phyloP scores from a whole-genome alignment of 2,329 filamentous ascomycete genomes.

The Aspergillus novoparasiticus region DNA sequence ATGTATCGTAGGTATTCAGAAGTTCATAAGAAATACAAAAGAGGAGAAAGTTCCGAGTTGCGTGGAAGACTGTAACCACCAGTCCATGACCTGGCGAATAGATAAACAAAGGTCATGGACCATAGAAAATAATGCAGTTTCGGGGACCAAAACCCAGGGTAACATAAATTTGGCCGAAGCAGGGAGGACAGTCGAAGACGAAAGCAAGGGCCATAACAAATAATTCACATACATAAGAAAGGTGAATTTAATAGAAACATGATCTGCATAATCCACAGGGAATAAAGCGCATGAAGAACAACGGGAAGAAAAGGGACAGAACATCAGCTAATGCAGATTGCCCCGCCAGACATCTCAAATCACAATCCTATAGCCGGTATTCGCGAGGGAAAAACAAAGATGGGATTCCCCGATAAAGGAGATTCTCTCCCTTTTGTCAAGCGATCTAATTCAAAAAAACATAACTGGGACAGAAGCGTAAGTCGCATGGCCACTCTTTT shows the following conservation, averaged over 20 bases:
- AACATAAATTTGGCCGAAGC: slow-evolving; percentile 24
- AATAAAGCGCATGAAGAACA: not conserved
- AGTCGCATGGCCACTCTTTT: slow-evolving; percentile 35
- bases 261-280: slow-evolving; percentile 22
- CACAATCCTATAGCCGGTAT: slow-evolving; percentile 22
- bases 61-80: slow-evolving; percentile 19
- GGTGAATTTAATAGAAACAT: slow-evolving; percentile 15
- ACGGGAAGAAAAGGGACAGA: slow-evolving; percentile 7
- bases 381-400: slow-evolving; percentile 16
- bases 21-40: not conserved
- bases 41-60: slow-evolving; percentile 5
- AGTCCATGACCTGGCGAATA: slow-evolving; percentile 13
- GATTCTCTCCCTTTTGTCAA: slow-evolving; percentile 23
- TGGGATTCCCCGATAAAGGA: slow-evolving; percentile 17
- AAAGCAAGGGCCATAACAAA: slow-evolving; percentile 18
- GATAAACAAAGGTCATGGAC: slow-evolving; percentile 14
- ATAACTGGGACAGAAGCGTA: slow-evolving; percentile 26
- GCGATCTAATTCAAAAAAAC: slow-evolving; percentile 29
- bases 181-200: slow-evolving; percentile 13
- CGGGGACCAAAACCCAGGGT: slow-evolving; percentile 24
- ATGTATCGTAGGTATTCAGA: slow-evolving; percentile 2
- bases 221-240: slow-evolving; percentile 28
- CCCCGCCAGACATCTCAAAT: slow-evolving; percentile 25
- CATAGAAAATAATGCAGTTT: slow-evolving; percentile 23
- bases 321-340: slow-evolving; percentile 25